Evolutionary conservation across 2,329 filamentous ascomycete species (phyloP), one percentile per base, ranked within the genome.

Genomic region (Exserohilum turcica): DNA sequence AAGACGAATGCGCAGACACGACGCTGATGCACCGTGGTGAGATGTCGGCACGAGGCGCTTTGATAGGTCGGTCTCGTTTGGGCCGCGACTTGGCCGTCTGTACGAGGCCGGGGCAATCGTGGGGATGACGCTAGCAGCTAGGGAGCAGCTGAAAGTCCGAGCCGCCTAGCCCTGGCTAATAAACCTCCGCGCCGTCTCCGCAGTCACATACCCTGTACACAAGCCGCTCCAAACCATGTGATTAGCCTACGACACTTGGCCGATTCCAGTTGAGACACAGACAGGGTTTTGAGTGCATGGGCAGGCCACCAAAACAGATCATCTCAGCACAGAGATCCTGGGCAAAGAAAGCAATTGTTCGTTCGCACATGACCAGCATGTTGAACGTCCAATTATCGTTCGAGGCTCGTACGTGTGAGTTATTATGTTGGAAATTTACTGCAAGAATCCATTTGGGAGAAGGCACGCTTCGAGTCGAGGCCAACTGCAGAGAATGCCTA

Each of bases 61-160:
- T 27, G 37, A 32, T 38, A 13, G 40, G 19, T 29, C 31, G 48
- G 36, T 24, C 37, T 43, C 28, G 33, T 38, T 48, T 47, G 46
- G 54, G 43, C 37, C 42, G 52, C 15, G 31, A 47, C 44, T 47
- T 45, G 56, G 40, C 38, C 48, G 56, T 48, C 42, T 39, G 29
- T 13, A 15, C 36, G 24, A 33, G 33, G 39, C 29, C 33, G 46
- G 28, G 42, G 37, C 32, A 36, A 27, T 29, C 44, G 35, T 52
- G 39, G 55, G 48, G 44, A 53, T 50, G 50, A 40, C 52, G 42
- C 55, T 54, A 58, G 50, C 35, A 48, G 42, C 55, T 54, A 58
- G 43, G 28, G 31, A 21, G 43, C 43, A 32, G n/a, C 29, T 40
- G 45, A 28, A 28, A 48, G 33, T 33, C 31, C 39, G 13, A 40